phyloP scores from a whole-genome alignment of 192 early-diverging fungal genomes.

The Coemansia brasiliensis region DNA sequence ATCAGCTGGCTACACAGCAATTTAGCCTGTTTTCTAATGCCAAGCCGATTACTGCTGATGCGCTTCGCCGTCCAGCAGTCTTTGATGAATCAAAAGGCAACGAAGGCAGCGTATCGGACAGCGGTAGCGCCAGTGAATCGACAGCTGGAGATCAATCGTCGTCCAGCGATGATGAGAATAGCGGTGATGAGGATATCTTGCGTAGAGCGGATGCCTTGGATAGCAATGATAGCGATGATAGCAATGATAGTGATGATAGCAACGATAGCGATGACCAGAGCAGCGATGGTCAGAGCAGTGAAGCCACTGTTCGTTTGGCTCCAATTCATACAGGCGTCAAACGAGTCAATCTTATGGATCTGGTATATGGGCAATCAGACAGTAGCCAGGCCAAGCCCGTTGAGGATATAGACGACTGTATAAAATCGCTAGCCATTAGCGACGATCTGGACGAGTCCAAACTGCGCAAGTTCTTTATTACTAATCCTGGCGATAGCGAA shows the following conservation, averaged over 20 bases:
- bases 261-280: background rate
- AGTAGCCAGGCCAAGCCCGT: constrained; percentile 41
- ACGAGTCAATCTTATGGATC: constrained; percentile 83
- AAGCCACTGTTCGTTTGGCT: constrained; percentile 18
- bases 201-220: constrained; percentile 22
- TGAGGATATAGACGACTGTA: constrained; percentile 41
- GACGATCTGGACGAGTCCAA: constrained; percentile 34
- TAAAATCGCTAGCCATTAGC: constrained; percentile 33
- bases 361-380: constrained; percentile 77
- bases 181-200: constrained; percentile 35
- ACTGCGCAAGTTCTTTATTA: constrained; percentile 43
- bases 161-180: constrained; percentile 1
- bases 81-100: constrained; percentile 55
- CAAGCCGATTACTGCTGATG: constrained; percentile 29
- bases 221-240: constrained; percentile 12
- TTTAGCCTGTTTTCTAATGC: constrained; percentile 53
- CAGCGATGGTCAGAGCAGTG: background rate
- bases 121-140: constrained; percentile 19
- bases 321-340: constrained; percentile 45
- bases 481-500: constrained; percentile 34
- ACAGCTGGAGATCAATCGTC: constrained; percentile 29
- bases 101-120: constrained; percentile 15
- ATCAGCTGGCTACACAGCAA: constrained; percentile 38
- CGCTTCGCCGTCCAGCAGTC: constrained; percentile 61
- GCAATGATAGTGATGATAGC: constrained; percentile 1